A percentile compares a stretch with the other conserved stretches of the same genome.
phyloP scores from a whole-genome alignment of 495 filamentous ascomycete species.

The Aspergillus avenaceus region DNA sequence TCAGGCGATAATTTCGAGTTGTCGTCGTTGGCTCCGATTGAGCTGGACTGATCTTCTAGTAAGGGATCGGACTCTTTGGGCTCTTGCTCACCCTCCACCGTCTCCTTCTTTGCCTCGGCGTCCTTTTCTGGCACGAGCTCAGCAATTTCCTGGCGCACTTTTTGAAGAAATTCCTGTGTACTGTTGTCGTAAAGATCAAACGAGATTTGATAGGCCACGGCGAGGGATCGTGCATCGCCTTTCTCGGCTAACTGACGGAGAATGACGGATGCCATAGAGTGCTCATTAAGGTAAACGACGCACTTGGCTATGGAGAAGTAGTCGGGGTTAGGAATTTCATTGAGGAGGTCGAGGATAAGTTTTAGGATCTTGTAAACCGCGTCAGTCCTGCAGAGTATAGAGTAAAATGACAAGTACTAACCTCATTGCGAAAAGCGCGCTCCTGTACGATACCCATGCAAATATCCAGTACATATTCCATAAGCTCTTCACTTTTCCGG shows the following conservation, averaged over 20 bases:
- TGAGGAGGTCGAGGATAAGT: conserved; percentile 82
- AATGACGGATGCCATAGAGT: conserved; percentile 85
- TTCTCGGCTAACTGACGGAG: conserved; percentile 77
- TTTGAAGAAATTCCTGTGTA: conserved; percentile 92
- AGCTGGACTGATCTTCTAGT: conserved; percentile 41
- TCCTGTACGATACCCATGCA: conserved; percentile 99
- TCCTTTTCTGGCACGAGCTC: conserved; percentile 52
- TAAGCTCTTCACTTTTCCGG: conserved; percentile 78
- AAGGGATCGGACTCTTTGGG: conserved; percentile 52
- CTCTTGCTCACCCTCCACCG: conserved; percentile 40
- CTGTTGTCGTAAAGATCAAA: conserved; percentile 98
- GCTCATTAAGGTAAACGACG: conserved; percentile 91
- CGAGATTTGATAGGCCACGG: conserved; percentile 93
- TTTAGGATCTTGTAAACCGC: conserved; percentile 62
- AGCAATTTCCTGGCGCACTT: conserved; percentile 78
- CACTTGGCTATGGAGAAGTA: conserved; percentile 99
- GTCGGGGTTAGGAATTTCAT: conserved; percentile 84
- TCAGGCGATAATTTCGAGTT: conserved; percentile 36
- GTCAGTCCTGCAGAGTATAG: conserved; percentile 20
- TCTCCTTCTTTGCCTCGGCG: conserved; percentile 17
- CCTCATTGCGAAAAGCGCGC: conserved; percentile 75
- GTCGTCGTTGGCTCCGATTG: conserved; percentile 42
- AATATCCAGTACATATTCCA: conserved; percentile 94
- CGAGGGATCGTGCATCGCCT: conserved; percentile 69
- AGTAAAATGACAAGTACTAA: conserved; percentile 28